These are phyloP conservation scores for Sugiyamaella paludigena DNA, from an alignment of 1,139 yeast species.

Conservation along the genomic window DNA sequence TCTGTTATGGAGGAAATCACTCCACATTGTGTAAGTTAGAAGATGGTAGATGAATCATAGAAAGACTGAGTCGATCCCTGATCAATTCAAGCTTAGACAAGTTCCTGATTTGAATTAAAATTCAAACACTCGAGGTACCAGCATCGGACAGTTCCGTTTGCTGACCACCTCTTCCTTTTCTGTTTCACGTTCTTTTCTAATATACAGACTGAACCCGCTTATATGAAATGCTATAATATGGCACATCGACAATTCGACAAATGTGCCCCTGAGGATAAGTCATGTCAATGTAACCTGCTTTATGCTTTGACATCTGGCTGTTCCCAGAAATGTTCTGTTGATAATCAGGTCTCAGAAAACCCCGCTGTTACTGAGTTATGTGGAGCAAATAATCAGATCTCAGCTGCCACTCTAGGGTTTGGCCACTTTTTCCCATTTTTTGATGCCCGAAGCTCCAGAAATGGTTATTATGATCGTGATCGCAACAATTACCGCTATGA, in stretches of 20 bases:
- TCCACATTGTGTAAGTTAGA: conserved; percentile 16
- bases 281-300: conserved; percentile 29
- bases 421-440: conserved; percentile 22
- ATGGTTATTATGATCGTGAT: conserved; percentile 7
- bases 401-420: conserved; percentile 18
- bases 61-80: too few relatives aligned
- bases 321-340: conserved; percentile 22
- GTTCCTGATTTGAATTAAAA: too few relatives aligned
- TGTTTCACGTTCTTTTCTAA: conserved; percentile 2
- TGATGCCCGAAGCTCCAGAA: conserved; percentile 9
- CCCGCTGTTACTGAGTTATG: conserved; percentile 23
- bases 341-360: conserved; percentile 8
- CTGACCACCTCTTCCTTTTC: not conserved
- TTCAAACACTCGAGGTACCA: too few relatives aligned
- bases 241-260: conserved; percentile 20
- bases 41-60: conserved; percentile 1
- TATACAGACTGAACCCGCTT: conserved; percentile 18
- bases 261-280: conserved; percentile 26
- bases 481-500: conserved; percentile 13
- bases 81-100: too few relatives aligned
- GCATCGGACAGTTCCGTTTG: too few relatives aligned
- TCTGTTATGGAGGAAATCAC: conserved; percentile 12
- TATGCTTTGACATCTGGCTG: conserved; percentile 25
- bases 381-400: conserved; percentile 16
- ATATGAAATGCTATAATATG: conserved; percentile 23